Evolutionary conservation across 1,139 yeast genomes (phyloP).

Genomic region (Lodderomyces oxycetoniae): DNA sequence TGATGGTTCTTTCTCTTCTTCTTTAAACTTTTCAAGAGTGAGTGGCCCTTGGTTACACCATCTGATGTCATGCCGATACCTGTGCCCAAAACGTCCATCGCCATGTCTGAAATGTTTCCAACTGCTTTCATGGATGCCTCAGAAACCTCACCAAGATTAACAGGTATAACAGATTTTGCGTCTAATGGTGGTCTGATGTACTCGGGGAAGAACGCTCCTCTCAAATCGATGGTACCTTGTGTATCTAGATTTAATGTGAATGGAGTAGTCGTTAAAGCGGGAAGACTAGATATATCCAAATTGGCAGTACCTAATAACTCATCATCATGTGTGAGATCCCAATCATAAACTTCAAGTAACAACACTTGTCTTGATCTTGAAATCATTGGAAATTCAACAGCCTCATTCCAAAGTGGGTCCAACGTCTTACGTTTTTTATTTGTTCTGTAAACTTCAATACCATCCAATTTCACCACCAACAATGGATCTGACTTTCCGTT

Average conservation of each 20-base stretch:
- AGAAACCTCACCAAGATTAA: conserved; percentile 36
- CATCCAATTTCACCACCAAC: conserved; percentile 49
- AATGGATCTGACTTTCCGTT: conserved; percentile 78
- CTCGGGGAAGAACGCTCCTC: conserved; percentile 58
- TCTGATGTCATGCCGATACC: conserved; percentile 37
- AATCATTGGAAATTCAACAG: conserved; percentile 50
- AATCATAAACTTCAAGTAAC: conserved; percentile 54
- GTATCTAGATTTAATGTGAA: conserved; percentile 52
- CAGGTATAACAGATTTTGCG: conserved; percentile 36
- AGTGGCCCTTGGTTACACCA: conserved; percentile 45
- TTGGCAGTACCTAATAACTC: conserved; percentile 51
- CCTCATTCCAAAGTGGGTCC: conserved; percentile 68
- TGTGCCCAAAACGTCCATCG: conserved; percentile 44
- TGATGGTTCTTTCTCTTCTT: conserved; percentile 18
- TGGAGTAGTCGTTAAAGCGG: conserved; percentile 40
- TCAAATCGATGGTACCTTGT: conserved; percentile 53
- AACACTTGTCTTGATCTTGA: conserved; percentile 57
- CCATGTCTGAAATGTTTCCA: conserved; percentile 41
- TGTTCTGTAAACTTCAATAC: conserved; percentile 50
- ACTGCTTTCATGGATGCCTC: conserved; percentile 48
- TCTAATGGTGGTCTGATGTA: conserved; percentile 59
- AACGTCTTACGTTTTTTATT: conserved; percentile 61
- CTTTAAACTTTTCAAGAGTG: conserved; percentile 31
- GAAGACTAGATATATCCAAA: conserved; percentile 47
- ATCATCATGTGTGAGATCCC: conserved; percentile 73